phyloP scores from a whole-genome alignment of 306 rosid species.

The Cicer chorassanicum region DNA sequence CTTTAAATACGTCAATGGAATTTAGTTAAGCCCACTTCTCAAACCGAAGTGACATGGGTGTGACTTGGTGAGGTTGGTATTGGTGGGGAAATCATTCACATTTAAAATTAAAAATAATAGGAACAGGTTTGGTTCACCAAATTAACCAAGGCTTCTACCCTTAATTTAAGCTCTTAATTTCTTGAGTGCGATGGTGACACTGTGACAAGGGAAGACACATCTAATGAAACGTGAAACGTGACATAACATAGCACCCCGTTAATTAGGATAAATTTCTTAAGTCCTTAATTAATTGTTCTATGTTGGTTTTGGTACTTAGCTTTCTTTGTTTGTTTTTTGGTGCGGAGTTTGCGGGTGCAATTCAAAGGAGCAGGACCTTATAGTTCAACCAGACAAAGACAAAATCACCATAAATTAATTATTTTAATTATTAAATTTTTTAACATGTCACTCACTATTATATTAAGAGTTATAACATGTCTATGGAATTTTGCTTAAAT shows the following conservation, averaged over 20 bases:
- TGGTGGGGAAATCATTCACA: background rate
- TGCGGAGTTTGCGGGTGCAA: slow-evolving; percentile 38
- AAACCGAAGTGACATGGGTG: slow-evolving; percentile 56
- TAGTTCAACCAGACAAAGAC: slow-evolving; percentile 23
- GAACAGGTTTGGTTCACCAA: slow-evolving; percentile 87
- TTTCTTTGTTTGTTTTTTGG: slow-evolving; percentile 30
- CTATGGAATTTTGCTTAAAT: no score
- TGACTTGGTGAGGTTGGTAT: slow-evolving; percentile 79
- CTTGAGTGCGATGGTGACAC: slow-evolving; percentile 27
- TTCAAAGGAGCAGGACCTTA: slow-evolving; percentile 21
- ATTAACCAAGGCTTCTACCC: slow-evolving; percentile 52
- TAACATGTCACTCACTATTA: no score
- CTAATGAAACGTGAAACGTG: no score
- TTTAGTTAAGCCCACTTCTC: slow-evolving; percentile 71
- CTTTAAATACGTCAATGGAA: slow-evolving; percentile 49
- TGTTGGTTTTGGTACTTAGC: slow-evolving; percentile 20
- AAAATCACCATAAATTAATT: background rate
- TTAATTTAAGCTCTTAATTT: slow-evolving; percentile 30
- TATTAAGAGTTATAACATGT: no score
- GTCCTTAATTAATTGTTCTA: no score
- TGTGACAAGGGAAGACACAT: slow-evolving; percentile 11
- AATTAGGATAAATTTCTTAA: no score
- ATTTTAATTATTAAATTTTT: background rate
- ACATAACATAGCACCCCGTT: no score
- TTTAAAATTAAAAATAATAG: slow-evolving; percentile 3